Evolutionary conservation across 495 filamentous ascomycete species (phyloP), one percentile per base, ranked within the genome.

Genomic region (Penicillium soppii): DNA sequence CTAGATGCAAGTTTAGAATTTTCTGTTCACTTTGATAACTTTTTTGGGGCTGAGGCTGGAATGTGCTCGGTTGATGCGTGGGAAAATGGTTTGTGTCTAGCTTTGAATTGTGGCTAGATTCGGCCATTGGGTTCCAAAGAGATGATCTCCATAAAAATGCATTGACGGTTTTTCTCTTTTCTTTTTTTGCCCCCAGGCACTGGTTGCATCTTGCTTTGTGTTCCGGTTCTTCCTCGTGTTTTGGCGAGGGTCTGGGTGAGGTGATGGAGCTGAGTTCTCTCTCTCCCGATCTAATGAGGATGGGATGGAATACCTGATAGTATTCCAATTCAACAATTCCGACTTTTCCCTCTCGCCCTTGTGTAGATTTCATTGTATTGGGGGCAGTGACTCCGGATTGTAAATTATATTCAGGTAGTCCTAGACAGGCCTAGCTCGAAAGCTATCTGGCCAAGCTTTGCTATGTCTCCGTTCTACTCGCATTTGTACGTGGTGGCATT

Each of bases 1-100:
- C 78, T 96, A 95, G 80, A 49, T 49, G 47, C 20, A 39, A 1
- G 16, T 79, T 52, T 43, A 44, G 41, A 43, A 33, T 53, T 57
- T 32, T 30, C 50, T 38, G 26, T 47, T 50, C 17, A 50, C 10
- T 30, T 27, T 53, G 33, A 44, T 39, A 38, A 54, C 56, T 30
- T 57, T 45, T 32, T 13, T 51, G 47, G 47, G 37, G n/a, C 6
- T 46, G 30, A 36, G 47, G 47, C 47, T 41, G 37, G 47, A 49
- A 41, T 45, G 51, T 62, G 42, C 36, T 61, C 43, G 56, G 62
- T 55, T 52, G 56, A 43, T 50, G 52, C 50, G 53, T 52, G 54
- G 53, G 53, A 56, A 47, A 50, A 52, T 62, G 57, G 40, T 52
- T 59, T 65, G 62, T 62, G 52, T 62, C 62, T 65, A 65, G 62